Evolutionary conservation across 306 rosid genomes (phyloP), one percentile per base, ranked within the genome.

Genomic region (Vigna reflexopilosa): DNA sequence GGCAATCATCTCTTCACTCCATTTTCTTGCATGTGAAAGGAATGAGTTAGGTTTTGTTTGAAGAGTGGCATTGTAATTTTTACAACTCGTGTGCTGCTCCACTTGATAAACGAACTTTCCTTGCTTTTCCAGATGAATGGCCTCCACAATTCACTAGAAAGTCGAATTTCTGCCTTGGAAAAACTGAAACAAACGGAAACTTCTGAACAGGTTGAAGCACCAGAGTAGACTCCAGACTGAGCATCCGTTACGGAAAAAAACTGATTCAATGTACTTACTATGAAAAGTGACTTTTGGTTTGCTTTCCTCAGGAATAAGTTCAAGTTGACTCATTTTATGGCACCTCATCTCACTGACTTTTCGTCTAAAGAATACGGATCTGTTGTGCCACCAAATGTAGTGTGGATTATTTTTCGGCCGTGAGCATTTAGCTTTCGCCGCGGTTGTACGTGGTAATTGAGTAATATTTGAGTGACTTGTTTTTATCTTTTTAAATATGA

Each of bases 131-230:
- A 95, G 98, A 75, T 90, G 87, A 91, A 85, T 62, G 93, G 85
- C 51, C 77, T 95, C 51, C 90, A 90, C 30, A 86, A 84, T 32
- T 88, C 97, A 36, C 79, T 95, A 70, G 96, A 91, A 24, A 75
- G 86, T 67, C 83, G 98, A 62, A 86, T 95, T 87, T 91, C 90
- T 38, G 83, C 97, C 45, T 81, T 92, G 65, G 98, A 95, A 79
- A 89, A 83, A 47, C 84, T 89, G 86, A 88, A 89, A 80, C 92
- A 84, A 70, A 58, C 82, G 32, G 93, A 85, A 81, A 76, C 83
- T 81, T 70, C 90, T 47, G 84, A 82, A 80, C 92, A 86, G 32
- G 85, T 49, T 77, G 92, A 84, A 80, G 77, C 93, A 75, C 75
- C 85, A 49, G 93, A 91, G 49, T 88, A 88, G 86, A 28, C 74